Conservation (phyloP, 225 moss, liverwort and hornwort genomes). For the Bryum argenteum region DNA sequence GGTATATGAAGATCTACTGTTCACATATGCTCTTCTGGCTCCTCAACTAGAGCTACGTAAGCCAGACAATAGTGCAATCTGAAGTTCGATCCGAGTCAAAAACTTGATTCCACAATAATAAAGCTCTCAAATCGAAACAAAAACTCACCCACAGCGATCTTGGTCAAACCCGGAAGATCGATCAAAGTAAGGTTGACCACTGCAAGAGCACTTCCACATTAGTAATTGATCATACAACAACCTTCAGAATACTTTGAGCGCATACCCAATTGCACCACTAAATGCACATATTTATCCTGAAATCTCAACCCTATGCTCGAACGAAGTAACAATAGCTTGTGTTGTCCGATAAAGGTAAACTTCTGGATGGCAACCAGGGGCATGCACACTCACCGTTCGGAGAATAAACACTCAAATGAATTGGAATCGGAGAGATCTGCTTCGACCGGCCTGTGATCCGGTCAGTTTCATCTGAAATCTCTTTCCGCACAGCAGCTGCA, state of each 20-base stretch:
- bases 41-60: neutral
- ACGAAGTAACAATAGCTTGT: neutral
- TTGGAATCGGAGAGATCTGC: slow-evolving; percentile 66
- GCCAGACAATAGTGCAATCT: slow-evolving; percentile 3
- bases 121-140: neutral
- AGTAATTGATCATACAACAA: neutral
- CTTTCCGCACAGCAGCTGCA: slow-evolving; percentile 65
- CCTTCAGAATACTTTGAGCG: neutral
- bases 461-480: slow-evolving; percentile 66
- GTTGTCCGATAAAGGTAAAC: neutral
- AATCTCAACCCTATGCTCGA: neutral
- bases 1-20: neutral
- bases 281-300: neutral
- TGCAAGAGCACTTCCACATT: slow-evolving; percentile 39
- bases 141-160: slow-evolving; percentile 58
- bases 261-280: slow-evolving; percentile 10
- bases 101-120: neutral
- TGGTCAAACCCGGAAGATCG: slow-evolving; percentile 66
- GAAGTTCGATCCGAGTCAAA: neutral
- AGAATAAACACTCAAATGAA: slow-evolving; percentile 60
- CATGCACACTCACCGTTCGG: slow-evolving; percentile 49
- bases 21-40: neutral
- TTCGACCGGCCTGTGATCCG: slow-evolving; percentile 58
- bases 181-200: slow-evolving; percentile 66
- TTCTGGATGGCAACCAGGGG: neutral